A percentile compares a stretch with the other conserved stretches of the same genome.
Evolutionary conservation across 805 yeast genomes (phyloP).

Genomic region (Metschnikowia amazonensis): DNA sequence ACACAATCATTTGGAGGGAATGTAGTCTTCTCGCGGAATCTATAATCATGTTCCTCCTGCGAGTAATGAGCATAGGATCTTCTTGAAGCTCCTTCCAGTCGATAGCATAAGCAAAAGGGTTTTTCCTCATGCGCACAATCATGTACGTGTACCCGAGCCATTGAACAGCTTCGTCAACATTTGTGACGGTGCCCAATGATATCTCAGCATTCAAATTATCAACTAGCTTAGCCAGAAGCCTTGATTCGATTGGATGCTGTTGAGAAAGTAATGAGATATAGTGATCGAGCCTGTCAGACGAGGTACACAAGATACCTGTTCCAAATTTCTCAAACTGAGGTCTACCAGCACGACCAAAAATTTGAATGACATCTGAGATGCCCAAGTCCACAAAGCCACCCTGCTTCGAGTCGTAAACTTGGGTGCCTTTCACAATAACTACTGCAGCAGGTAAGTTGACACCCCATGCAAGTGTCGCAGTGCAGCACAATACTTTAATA

Average conservation of each 20-base stretch:
- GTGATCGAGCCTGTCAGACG: constrained; percentile 77
- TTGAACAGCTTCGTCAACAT: constrained; percentile 87
- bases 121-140: constrained; percentile 90
- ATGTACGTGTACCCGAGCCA: constrained; percentile 98
- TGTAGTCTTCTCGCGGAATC: constrained; percentile 83
- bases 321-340: constrained; percentile 94
- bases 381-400: constrained; percentile 96
- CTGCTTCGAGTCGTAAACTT: constrained; percentile 86
- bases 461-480: constrained; percentile 99
- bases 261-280: constrained; percentile 86
- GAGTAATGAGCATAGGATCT: constrained; percentile 74
- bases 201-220: constrained; percentile 97
- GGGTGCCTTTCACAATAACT: constrained; percentile 94
- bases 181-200: constrained; percentile 91
- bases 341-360: constrained; percentile 98
- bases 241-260: constrained; percentile 94
- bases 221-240: constrained; percentile 68
- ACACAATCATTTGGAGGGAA: constrained; percentile 85
- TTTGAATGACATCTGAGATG: constrained; percentile 94
- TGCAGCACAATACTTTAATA: constrained; percentile 85
- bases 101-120: constrained; percentile 89
- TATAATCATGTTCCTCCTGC: constrained; percentile 71
- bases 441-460: constrained; percentile 97
- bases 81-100: constrained; percentile 80
- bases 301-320: constrained; percentile 86